These are phyloP conservation scores for Hyaloscypha hepaticicola DNA, from an alignment of 495 filamentous ascomycete species.

Conservation along the genomic window DNA sequence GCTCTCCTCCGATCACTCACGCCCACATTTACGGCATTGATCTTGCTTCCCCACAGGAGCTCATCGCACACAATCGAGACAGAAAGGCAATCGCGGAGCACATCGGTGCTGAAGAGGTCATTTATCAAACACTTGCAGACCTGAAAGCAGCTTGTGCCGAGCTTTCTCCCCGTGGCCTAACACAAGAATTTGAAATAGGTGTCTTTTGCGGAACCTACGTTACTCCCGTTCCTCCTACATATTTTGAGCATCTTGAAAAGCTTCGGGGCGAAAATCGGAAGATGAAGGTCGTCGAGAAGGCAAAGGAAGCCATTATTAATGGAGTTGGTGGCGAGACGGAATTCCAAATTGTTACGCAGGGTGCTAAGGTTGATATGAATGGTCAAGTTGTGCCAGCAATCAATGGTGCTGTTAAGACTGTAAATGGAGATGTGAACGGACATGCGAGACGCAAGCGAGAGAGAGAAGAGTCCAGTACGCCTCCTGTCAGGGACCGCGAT, in stretches of 20 bases:
- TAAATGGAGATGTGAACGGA: conserved; percentile 27
- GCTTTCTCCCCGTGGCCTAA: conserved; percentile 51
- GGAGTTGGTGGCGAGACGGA: conserved; percentile 63
- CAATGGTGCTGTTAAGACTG: neutral
- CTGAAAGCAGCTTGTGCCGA: conserved; percentile 78
- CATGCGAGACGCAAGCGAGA: conserved; percentile 24
- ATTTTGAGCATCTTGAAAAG: conserved; percentile 82
- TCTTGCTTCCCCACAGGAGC: conserved; percentile 74
- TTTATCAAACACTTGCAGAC: conserved; percentile 86
- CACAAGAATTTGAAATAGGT: conserved; percentile 78
- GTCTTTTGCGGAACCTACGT: conserved; percentile 93
- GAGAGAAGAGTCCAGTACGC: conserved; percentile 22
- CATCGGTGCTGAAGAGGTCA: conserved; percentile 89
- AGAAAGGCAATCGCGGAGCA: conserved; percentile 66
- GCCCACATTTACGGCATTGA: conserved; percentile 82
- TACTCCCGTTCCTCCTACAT: conserved; percentile 77
- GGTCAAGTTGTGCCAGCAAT: conserved; percentile 44
- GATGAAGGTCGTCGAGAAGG: conserved; percentile 66
- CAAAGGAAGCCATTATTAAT: conserved; percentile 65
- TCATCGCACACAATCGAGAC: conserved; percentile 79
- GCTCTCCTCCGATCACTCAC: conserved; percentile 78
- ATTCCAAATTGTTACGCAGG: conserved; percentile 61
- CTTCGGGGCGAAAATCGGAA: conserved; percentile 72
- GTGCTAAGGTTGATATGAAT: conserved; percentile 54
- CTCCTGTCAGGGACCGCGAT: conserved; percentile 32